Evolutionary conservation across 352 stramenopile genomes (phyloP), one percentile per base, ranked within the genome.

Genomic region (Blastocystis sp.): DNA sequence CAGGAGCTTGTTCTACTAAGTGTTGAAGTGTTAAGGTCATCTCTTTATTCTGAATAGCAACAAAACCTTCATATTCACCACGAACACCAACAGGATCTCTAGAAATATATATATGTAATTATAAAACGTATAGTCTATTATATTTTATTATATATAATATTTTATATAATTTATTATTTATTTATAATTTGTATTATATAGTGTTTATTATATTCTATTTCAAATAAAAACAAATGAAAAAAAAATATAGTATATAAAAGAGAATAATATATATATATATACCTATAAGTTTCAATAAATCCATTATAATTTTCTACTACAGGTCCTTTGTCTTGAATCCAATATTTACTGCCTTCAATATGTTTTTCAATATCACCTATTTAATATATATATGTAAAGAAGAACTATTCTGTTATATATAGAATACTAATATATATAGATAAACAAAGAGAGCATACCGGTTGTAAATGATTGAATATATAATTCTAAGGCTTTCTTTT

Each of bases 281-380:
- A n/a, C n/a, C n/a, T 55, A 25, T 69, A 69, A 32, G 45, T 64
- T 43, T 69, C 64, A 16, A 69, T 69, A 36, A 69, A 69, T 7
- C 64, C 64, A 30, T 68, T 55, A 39, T 69, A 69, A 11, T 49
- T 65, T 27, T 69, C 64, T 3, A 69, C 64, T 2, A 48, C 30
- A 10, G 64, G 64, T 18, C 58, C 58, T 16, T 67, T 44, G 32
- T 69, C 64, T 30, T 68, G 57, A 28, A 58, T 66, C 64, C 64
- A 69, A 7, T 49, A 44, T 21, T 34, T 39, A 5, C 45, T 65
- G 1, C 64, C 64, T 1, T 65, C n/a, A 35, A 67, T 68, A 23
- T 69, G 64, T 3, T 35, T 32, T 28, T 58, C 34, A 27, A 69
- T 41, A 19, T 35, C 28, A 16, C 64, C 56, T 13, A 44, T 59